A percentile compares a stretch with the other conserved stretches of the same genome.
phyloP scores from a whole-genome alignment of 345 rosid species.

The Nasturtium officinale region DNA sequence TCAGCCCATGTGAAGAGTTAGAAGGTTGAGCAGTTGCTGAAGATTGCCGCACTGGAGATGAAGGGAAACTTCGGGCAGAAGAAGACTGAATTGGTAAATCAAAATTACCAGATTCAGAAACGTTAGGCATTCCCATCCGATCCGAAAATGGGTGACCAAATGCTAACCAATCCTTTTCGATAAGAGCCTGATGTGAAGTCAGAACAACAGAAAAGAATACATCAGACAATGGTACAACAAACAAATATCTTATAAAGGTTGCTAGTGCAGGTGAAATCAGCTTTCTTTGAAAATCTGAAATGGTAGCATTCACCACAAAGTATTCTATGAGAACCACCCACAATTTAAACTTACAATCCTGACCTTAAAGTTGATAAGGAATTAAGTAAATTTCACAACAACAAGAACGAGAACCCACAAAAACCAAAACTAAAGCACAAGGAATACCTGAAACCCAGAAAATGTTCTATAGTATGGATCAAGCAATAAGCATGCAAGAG shows the following conservation, averaged over 20 bases:
- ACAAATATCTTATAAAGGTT: conserved; percentile 17
- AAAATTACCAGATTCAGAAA: conserved; percentile 57
- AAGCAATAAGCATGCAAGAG: conserved; percentile 88
- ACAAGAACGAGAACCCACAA: conserved; percentile 17
- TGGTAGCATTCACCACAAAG: conserved; percentile 24
- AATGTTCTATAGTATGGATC: conserved; percentile 97
- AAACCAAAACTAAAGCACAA: conserved; percentile 13
- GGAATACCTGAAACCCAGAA: conserved; percentile 88
- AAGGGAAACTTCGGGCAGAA: conserved; percentile 62
- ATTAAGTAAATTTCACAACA: conserved; percentile 19
- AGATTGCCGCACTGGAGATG: conserved; percentile 74
- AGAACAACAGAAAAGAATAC: conserved; percentile 19
- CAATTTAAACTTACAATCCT: conserved; percentile 9
- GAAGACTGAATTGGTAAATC: conserved; percentile 83
- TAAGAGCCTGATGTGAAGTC: conserved; percentile 65
- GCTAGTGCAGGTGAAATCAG: conserved; percentile 17
- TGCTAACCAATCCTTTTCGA: conserved; percentile 99
- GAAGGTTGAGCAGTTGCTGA: conserved; percentile 64
- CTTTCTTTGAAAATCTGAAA: conserved; percentile 2
- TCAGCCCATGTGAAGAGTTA: conserved; percentile 74
- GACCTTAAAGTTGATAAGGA: conserved; percentile 20
- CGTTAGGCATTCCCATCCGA: conserved; percentile 85
- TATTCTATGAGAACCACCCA: conserved; percentile 3
- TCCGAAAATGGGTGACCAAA: conserved; percentile 99
- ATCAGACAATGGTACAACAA: conserved; percentile 31